These are phyloP conservation scores for Phytopythium vexans DNA, from an alignment of 352 stramenopile species.

Conservation along the genomic window DNA sequence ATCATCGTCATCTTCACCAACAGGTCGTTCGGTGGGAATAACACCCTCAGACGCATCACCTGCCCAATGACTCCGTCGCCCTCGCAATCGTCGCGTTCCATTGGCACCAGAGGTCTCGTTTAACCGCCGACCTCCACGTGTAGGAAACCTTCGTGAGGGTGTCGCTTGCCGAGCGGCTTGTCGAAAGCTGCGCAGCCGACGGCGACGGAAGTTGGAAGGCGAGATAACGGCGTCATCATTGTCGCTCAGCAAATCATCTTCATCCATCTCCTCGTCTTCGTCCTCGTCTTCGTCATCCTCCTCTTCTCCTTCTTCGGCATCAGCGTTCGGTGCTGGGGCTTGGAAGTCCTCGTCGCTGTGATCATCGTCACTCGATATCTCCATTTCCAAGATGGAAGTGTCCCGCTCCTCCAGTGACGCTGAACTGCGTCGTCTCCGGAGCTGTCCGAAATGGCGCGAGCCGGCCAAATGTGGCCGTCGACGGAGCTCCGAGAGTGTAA, in stretches of 20 bases:
- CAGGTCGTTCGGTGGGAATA: no score
- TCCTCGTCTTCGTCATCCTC: constrained; percentile 52
- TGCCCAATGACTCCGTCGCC: no score
- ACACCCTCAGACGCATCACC: no score
- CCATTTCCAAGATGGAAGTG: constrained; percentile 77
- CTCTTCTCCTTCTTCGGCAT: constrained; percentile 34
- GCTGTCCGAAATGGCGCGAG: constrained; percentile 17
- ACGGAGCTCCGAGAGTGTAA: constrained; percentile 66
- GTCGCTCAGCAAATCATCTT: constrained; percentile 55
- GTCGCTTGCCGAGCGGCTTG: constrained; percentile 6
- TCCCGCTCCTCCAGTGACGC: constrained; percentile 71
- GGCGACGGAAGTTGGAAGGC: constrained; percentile 32
- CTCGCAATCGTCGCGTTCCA: no score
- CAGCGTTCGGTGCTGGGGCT: constrained; percentile 42
- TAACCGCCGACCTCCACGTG: constrained; percentile 36
- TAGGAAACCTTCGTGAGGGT: constrained; percentile 20
- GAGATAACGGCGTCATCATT: constrained; percentile 32
- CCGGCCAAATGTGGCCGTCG: constrained; percentile 28
- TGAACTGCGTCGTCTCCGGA: constrained; percentile 26
- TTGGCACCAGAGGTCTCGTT: neutral
- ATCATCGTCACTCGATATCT: constrained; percentile 87
- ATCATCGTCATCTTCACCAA: constrained; percentile 10
- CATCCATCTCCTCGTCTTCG: constrained; percentile 38
- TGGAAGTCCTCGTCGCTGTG: constrained; percentile 86
- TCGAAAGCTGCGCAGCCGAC: constrained; percentile 31